phyloP scores from a whole-genome alignment of 2,329 filamentous ascomycete species.

The Cylindrodendrum hubeiense region DNA sequence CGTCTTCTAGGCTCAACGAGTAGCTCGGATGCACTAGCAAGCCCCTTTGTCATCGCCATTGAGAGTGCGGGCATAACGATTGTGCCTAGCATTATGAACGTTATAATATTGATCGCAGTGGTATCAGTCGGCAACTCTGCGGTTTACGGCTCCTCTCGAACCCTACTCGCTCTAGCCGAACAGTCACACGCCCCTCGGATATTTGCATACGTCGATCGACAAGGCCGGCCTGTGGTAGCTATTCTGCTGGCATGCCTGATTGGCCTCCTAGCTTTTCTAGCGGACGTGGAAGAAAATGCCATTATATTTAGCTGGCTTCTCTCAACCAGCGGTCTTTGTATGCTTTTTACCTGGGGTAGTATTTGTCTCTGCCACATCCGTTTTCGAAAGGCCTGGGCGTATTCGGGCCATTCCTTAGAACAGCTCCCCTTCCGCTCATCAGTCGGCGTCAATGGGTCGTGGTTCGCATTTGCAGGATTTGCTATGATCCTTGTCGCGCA shows the following conservation, averaged over 20 bases:
- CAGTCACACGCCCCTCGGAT: slow-evolving; percentile 60
- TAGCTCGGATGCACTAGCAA: slow-evolving; percentile 76
- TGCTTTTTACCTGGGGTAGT: slow-evolving; percentile 71
- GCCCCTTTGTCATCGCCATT: slow-evolving; percentile 94
- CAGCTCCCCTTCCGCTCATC: slow-evolving; percentile 87
- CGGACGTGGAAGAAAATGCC: not conserved
- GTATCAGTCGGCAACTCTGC: slow-evolving; percentile 80
- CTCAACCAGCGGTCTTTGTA: slow-evolving; percentile 80
- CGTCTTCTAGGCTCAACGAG: slow-evolving; percentile 69
- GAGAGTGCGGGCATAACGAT: slow-evolving; percentile 82
- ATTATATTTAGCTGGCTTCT: slow-evolving; percentile 60
- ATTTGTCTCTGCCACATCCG: slow-evolving; percentile 81
- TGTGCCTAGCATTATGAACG: slow-evolving; percentile 90
- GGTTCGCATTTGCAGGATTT: slow-evolving; percentile 84
- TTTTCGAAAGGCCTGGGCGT: slow-evolving; percentile 82
- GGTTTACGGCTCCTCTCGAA: slow-evolving; percentile 86
- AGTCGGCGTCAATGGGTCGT: slow-evolving; percentile 84
- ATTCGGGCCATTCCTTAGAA: slow-evolving; percentile 73
- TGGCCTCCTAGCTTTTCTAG: not conserved
- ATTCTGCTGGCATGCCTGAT: slow-evolving; percentile 64
- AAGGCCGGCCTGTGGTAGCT: not conserved
- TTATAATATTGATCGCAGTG: slow-evolving; percentile 92
- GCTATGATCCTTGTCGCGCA: slow-evolving; percentile 82
- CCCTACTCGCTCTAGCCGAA: not conserved
- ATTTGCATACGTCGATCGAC: not conserved